Conservation (phyloP, 2,329 filamentous ascomycete species). For the Colletotrichum simmondsii region DNA sequence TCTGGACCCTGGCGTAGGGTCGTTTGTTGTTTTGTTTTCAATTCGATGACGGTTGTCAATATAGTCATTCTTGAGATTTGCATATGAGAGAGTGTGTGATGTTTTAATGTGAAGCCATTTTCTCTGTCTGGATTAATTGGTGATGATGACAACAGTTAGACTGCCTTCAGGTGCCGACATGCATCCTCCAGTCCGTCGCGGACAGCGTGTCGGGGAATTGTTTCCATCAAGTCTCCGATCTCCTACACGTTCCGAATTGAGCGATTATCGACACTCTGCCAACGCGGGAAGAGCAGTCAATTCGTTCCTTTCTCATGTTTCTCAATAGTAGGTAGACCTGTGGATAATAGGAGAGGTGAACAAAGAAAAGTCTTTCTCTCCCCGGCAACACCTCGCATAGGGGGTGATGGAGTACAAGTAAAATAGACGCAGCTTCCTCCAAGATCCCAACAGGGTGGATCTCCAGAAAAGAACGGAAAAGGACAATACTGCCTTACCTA, state of each 20-base stretch:
- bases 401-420: not conserved
- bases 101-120: not conserved
- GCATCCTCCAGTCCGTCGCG: not conserved
- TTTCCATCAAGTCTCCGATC: not conserved
- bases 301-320: not conserved
- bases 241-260: not conserved
- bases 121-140: not conserved
- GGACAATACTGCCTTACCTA: not conserved
- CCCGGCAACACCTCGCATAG: slow-evolving; percentile 7
- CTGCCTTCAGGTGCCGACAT: not conserved
- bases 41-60: not conserved
- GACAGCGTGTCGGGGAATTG: not conserved
- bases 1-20: not conserved
- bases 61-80: no score
- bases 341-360: not conserved
- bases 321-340: not conserved
- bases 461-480: not conserved
- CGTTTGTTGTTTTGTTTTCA: not conserved
- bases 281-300: not conserved
- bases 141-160: not conserved
- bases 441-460: slow-evolving; percentile 6
- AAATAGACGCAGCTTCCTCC: not conserved
- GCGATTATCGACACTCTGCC: not conserved
- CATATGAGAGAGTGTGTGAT: not conserved
- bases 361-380: not conserved